phyloP scores from a whole-genome alignment of 257 asterid genomes.

The Nicotiana tomentosiformis region DNA sequence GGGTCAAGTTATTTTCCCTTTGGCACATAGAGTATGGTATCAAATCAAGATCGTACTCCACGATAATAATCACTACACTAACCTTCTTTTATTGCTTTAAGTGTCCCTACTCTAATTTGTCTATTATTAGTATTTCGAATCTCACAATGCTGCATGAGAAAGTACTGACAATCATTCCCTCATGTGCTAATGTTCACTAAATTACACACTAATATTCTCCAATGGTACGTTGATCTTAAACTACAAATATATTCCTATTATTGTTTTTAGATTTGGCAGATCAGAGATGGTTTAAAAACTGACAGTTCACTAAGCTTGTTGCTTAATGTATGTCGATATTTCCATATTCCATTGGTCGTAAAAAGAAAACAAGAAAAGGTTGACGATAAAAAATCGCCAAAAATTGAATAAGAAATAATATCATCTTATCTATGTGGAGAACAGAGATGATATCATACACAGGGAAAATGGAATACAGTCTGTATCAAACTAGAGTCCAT shows the following conservation, averaged over 20 bases:
- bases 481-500: not conserved
- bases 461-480: constrained; percentile 18
- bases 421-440: not conserved
- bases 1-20: not conserved
- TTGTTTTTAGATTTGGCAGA: not conserved
- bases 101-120: constrained; percentile 3
- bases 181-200: not conserved
- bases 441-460: not conserved
- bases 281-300: not conserved
- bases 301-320: not conserved
- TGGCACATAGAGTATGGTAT: not conserved
- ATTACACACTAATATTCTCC: not conserved
- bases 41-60: not conserved
- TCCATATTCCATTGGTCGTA: not conserved
- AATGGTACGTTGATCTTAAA: not conserved
- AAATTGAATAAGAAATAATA: not conserved
- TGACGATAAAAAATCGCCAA: not conserved
- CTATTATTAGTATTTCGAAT: not conserved
- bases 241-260: not conserved
- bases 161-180: not conserved
- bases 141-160: not conserved
- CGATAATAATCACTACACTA: not conserved
- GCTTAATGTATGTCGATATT: not conserved
- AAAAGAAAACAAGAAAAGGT: not conserved
- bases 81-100: not conserved